Conservation (phyloP, 139 green algal species). For the Chlamydomonas sp. region DNA sequence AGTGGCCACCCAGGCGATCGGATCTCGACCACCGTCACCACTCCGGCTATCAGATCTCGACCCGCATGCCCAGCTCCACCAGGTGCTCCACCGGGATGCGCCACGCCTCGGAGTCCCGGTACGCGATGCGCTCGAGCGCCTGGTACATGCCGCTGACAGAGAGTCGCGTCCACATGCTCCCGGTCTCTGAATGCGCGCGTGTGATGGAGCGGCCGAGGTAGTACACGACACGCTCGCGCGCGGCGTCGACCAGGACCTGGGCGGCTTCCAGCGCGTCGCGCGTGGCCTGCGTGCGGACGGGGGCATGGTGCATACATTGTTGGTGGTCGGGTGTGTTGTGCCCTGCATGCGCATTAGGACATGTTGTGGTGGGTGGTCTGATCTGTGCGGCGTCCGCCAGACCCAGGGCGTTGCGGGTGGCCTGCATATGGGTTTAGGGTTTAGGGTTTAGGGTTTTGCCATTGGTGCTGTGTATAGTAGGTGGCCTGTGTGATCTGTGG, state of each 20-base stretch:
- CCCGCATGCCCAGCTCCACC: constrained; percentile 28
- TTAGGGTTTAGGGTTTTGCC: not conserved
- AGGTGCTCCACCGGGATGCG: constrained; percentile 18
- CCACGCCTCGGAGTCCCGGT: constrained; percentile 23
- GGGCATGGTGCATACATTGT: not conserved
- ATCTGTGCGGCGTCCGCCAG: not conserved
- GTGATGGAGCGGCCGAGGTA: constrained; percentile 13
- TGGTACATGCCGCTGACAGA: constrained; percentile 13
- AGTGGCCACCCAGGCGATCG: no score
- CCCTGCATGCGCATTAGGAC: no score
- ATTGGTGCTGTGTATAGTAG: no score
- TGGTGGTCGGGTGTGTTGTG: no score
- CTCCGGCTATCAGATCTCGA: constrained; percentile 18
- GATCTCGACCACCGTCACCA: no score
- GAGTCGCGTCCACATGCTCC: not conserved
- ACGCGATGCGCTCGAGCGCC: constrained; percentile 16
- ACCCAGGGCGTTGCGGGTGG: not conserved
- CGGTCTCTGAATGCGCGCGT: not conserved
- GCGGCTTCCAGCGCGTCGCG: not conserved
- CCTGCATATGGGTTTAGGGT: not conserved
- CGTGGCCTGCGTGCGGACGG: not conserved
- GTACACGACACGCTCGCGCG: constrained; percentile 4
- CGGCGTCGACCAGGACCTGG: not conserved
- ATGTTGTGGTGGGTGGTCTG: no score
- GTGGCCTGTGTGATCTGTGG: no score